A percentile compares a stretch with the other conserved stretches of the same genome.
Conservation (phyloP, 306 rosid species). For the Arachis stenosperma region DNA sequence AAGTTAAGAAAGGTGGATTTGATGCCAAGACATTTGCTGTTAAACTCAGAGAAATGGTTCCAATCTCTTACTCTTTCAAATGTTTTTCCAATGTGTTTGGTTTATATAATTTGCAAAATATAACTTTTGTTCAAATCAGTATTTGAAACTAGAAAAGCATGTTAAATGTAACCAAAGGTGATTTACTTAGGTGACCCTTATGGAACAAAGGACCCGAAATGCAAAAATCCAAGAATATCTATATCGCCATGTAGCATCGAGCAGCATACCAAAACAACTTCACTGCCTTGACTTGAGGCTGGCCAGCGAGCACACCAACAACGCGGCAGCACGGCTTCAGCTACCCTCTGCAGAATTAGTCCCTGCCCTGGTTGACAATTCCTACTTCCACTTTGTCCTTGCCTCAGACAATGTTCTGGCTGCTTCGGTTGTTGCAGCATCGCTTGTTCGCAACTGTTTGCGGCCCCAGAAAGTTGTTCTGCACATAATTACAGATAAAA, state of each 20-base stretch:
- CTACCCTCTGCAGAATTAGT: constrained; percentile 92
- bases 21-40: constrained; percentile 83
- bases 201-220: constrained; percentile 86
- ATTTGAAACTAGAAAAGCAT: not conserved
- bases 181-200: constrained; percentile 60
- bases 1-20: constrained; percentile 58
- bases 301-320: constrained; percentile 89
- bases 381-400: constrained; percentile 81
- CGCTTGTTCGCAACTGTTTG: constrained; percentile 80
- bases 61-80: not conserved
- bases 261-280: constrained; percentile 98
- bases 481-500: constrained; percentile 87
- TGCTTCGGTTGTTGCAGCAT: constrained; percentile 84
- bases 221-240: constrained; percentile 97
- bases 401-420: constrained; percentile 98
- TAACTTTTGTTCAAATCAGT: not conserved
- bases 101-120: not conserved
- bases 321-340: constrained; percentile 96
- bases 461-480: constrained; percentile 70
- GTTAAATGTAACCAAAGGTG: not conserved
- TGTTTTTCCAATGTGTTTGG: constrained; percentile 11
- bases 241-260: constrained; percentile 95
- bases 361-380: constrained; percentile 88
- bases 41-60: constrained; percentile 92
- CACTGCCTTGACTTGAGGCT: constrained; percentile 87